These are phyloP conservation scores for Exophiala sp. DNA, from an alignment of 2,329 filamentous ascomycete species.

Conservation along the genomic window DNA sequence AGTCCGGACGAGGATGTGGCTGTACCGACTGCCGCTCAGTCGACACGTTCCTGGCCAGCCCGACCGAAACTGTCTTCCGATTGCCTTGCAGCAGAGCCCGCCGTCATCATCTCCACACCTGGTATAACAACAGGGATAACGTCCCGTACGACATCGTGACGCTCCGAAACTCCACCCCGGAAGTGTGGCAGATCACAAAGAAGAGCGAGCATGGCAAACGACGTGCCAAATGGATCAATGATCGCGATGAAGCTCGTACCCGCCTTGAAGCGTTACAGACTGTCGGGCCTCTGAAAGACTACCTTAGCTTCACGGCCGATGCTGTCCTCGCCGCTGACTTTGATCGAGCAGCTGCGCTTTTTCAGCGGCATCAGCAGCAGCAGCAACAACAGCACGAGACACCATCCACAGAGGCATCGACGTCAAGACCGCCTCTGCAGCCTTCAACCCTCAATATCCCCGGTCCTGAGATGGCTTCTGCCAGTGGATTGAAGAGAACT, in stretches of 20 bases:
- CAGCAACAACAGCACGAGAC: too few relatives aligned
- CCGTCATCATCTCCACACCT: neutral
- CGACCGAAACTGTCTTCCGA: slow-evolving; percentile 1
- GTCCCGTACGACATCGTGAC: slow-evolving; percentile 5
- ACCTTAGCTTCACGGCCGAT: neutral
- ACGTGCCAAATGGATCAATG: neutral
- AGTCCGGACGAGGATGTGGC: neutral
- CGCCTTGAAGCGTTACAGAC: neutral
- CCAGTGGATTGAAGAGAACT: too few relatives aligned
- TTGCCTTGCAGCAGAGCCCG: slow-evolving; percentile 2
- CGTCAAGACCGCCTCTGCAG: too few relatives aligned
- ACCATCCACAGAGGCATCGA: too few relatives aligned
- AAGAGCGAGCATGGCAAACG: neutral
- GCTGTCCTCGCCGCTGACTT: neutral
- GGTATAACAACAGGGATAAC: neutral
- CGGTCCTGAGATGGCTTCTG: too few relatives aligned
- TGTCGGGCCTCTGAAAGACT: neutral
- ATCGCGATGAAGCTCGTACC: neutral
- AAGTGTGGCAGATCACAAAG: slow-evolving; percentile 11
- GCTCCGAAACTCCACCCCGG: slow-evolving; percentile 2
- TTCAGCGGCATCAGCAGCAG: too few relatives aligned
- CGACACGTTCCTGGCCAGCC: slow-evolving; percentile 3
- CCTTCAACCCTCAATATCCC: too few relatives aligned
- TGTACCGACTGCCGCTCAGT: slow-evolving; percentile 7
- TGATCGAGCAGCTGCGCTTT: neutral